phyloP scores from a whole-genome alignment of 306 rosid species.

The Sindora glabra region DNA sequence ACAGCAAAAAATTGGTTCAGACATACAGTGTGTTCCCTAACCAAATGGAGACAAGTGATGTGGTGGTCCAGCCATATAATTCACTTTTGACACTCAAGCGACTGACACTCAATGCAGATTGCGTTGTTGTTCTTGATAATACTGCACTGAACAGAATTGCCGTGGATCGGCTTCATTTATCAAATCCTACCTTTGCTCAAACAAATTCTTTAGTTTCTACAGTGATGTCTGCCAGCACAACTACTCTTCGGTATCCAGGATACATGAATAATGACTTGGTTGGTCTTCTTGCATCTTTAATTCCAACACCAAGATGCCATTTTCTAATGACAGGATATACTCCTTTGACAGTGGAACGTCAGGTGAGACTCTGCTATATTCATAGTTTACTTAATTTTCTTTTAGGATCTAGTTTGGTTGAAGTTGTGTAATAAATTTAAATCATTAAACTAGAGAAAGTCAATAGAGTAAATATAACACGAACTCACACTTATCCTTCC shows the following conservation, averaged over 20 bases:
- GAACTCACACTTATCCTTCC: not conserved
- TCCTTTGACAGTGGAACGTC: constrained; percentile 95
- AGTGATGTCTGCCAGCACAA: constrained; percentile 98
- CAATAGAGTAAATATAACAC: too few relatives aligned
- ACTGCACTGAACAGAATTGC: constrained; percentile 96
- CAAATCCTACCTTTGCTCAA: constrained; percentile 96
- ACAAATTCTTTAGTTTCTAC: constrained; percentile 97
- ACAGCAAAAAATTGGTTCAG: constrained; percentile 97
- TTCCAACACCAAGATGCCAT: constrained; percentile 98
- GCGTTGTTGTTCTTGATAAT: constrained; percentile 98
- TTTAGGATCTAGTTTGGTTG: not conserved
- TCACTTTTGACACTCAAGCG: constrained; percentile 96
- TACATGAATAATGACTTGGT: constrained; percentile 99
- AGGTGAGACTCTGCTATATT: constrained; percentile 44
- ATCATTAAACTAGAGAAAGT: too few relatives aligned
- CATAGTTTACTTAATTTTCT: not conserved
- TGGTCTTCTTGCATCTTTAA: constrained; percentile 95
- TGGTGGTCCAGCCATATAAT: constrained; percentile 98
- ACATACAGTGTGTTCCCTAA: constrained; percentile 98
- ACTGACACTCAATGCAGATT: constrained; percentile 91
- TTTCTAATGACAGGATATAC: constrained; percentile 99
- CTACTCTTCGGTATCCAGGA: constrained; percentile 96
- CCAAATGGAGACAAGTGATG: constrained; percentile 99
- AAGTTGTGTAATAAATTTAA: too few relatives aligned
- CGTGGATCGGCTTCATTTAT: constrained; percentile 94